Evolutionary conservation across 495 filamentous ascomycete species (phyloP).

Genomic region (Extremus antarcticus): DNA sequence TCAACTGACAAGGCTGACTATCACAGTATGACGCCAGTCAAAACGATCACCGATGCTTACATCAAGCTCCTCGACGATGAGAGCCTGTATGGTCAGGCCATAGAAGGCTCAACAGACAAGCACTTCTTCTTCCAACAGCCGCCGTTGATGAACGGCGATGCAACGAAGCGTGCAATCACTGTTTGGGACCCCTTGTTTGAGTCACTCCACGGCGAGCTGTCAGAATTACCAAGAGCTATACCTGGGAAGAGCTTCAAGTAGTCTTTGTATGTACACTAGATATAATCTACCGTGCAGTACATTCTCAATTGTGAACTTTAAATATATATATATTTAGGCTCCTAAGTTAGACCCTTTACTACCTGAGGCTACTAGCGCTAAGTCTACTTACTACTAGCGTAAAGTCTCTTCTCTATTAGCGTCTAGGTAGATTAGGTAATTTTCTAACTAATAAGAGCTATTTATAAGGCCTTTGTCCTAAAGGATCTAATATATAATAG

Average conservation of each 20-base stretch:
- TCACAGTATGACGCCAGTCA: conserved; percentile 27
- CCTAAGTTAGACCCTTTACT: too few relatives aligned
- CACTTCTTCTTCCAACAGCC: conserved; percentile 24
- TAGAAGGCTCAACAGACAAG: conserved; percentile 31
- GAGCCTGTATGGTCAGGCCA: conserved; percentile 23
- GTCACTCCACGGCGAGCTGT: conserved; percentile 31
- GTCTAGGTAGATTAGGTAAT: too few relatives aligned
- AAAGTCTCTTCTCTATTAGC: too few relatives aligned
- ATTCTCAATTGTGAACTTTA: too few relatives aligned
- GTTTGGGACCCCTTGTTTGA: conserved; percentile 36
- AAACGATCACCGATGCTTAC: conserved; percentile 29
- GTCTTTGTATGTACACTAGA: neutral
- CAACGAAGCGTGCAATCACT: conserved; percentile 24
- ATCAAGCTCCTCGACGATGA: conserved; percentile 27
- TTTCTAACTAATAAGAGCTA: too few relatives aligned
- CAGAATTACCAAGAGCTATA: conserved; percentile 30
- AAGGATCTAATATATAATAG: too few relatives aligned
- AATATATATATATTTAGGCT: too few relatives aligned
- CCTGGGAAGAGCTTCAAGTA: conserved; percentile 7
- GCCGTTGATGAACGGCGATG: conserved; percentile 25
- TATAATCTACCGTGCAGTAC: too few relatives aligned
- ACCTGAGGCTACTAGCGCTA: too few relatives aligned
- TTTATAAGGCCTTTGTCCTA: too few relatives aligned
- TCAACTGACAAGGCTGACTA: neutral
- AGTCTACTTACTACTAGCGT: too few relatives aligned